Percentiles rank a stretch among this genome's conserved stretches.
These are phyloP conservation scores for Zea luxurians DNA, from an alignment of 176 grass and related monocot species.

Conservation along the genomic window DNA sequence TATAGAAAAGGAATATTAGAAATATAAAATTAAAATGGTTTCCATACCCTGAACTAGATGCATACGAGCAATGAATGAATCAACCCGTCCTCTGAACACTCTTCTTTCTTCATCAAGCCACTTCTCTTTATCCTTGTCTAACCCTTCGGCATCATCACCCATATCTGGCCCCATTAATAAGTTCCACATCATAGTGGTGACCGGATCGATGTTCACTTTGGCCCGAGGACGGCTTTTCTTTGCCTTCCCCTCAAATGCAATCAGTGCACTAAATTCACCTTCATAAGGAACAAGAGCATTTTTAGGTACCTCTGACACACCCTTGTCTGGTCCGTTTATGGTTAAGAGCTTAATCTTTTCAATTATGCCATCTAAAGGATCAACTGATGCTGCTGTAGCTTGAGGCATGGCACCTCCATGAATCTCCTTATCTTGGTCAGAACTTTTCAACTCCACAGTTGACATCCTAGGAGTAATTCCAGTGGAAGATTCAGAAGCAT, in stretches of 20 bases:
- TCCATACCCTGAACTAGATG: slow-evolving; percentile 89
- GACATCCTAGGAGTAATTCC: not conserved
- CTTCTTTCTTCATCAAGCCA: slow-evolving; percentile 80
- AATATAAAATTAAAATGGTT: slow-evolving; percentile 24
- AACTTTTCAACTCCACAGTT: slow-evolving; percentile 8
- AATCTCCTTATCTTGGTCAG: slow-evolving; percentile 16
- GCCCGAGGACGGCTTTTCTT: slow-evolving; percentile 60
- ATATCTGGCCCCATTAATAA: slow-evolving; percentile 66
- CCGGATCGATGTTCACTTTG: slow-evolving; percentile 68
- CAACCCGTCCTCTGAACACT: slow-evolving; percentile 62
- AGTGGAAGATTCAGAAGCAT: slow-evolving; percentile 32
- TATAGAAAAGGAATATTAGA: slow-evolving; percentile 30
- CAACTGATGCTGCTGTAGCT: slow-evolving; percentile 20
- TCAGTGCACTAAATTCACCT: slow-evolving; percentile 45
- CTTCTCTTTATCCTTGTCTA: slow-evolving; percentile 65
- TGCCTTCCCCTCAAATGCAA: slow-evolving; percentile 48
- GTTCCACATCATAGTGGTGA: slow-evolving; percentile 77
- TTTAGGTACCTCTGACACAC: slow-evolving; percentile 25
- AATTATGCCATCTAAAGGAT: slow-evolving; percentile 55
- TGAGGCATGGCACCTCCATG: slow-evolving; percentile 19
- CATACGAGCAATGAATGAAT: slow-evolving; percentile 92
- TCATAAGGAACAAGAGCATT: slow-evolving; percentile 56
- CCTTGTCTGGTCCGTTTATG: slow-evolving; percentile 28
- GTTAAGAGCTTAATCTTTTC: slow-evolving; percentile 54
- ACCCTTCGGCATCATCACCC: slow-evolving; percentile 43